Base-by-base conservation (phyloP, 2,329 filamentous ascomycete genomes). In the Penicillium hordei region DNA sequence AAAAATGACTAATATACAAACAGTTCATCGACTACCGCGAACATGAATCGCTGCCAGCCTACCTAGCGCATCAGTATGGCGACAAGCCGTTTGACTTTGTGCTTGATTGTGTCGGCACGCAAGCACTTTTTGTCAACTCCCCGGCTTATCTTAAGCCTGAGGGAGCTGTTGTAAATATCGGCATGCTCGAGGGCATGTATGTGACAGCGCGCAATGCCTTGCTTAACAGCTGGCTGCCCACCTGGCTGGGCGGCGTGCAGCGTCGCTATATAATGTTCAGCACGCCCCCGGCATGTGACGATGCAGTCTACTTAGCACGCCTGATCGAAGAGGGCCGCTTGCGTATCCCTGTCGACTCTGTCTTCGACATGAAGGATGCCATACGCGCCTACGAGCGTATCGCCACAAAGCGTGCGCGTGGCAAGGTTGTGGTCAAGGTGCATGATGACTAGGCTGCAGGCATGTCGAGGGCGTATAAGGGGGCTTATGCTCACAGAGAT, bases 41-140 rank as follows among this genome's bases (percentile, higher is more conserved):
- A 27, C 48, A 60, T 52, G 58, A 56, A 21, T 7, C 29, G 4
- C 52, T 62, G 10, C 58, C 61, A 21, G 48, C 27, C 6, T 60
- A 58, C 21, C 42, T 65, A 17, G 58, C 60, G 3, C 29, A 55
- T 15, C 48, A 52, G 15, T 62, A 62, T 48, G 44, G 53, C 19
- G 55, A 60, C 10, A 56, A 48, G 25, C 63, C 56, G 25, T 64
- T 65, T 45, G 63, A 65, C 48, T 64, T 59, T 33, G 40, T 65
- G 29, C 56, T 65, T 17, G 63, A 64, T 44, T 64, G 61, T 36
- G 61, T 64, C 33, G 63, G 63, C 27, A 55, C 63, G 4, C 63
- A 65, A 19, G 52, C 60, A 5, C 63, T 64, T 21, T 65, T 59
- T 48, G 52, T n/a, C 5, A 58, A 61, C 46, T 65, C 63, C 6